Conservation (phyloP, 495 filamentous ascomycete species). For the Annulohypoxylon nitens region DNA sequence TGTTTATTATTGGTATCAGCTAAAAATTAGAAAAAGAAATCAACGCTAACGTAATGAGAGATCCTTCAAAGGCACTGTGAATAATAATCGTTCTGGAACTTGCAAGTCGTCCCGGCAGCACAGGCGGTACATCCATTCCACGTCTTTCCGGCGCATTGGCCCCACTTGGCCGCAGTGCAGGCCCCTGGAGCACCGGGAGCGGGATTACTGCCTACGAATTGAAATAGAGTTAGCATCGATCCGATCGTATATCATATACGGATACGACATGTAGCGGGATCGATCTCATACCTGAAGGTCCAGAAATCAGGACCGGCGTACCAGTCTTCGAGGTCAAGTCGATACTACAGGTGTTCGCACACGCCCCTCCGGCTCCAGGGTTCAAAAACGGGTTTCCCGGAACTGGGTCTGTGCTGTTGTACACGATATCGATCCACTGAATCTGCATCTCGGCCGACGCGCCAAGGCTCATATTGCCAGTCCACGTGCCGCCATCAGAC, state of each 20-base stretch:
- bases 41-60: slow-evolving; percentile 20
- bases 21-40: slow-evolving; percentile 17
- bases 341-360: slow-evolving; percentile 62
- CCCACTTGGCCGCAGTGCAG: slow-evolving; percentile 53
- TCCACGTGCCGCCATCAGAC: slow-evolving; percentile 80
- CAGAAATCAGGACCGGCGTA: slow-evolving; percentile 60
- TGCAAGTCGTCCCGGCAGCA: slow-evolving; percentile 53
- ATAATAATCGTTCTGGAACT: slow-evolving; percentile 56
- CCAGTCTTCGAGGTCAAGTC: slow-evolving; percentile 61
- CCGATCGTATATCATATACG: neutral
- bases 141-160: slow-evolving; percentile 61
- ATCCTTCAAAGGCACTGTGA: slow-evolving; percentile 54
- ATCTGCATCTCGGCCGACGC: slow-evolving; percentile 74
- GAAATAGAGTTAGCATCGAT: slow-evolving; percentile 12
- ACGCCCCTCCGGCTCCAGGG: slow-evolving; percentile 48
- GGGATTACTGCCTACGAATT: slow-evolving; percentile 14
- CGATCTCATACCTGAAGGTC: slow-evolving; percentile 40
- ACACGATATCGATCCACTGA: slow-evolving; percentile 80
- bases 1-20: slow-evolving; percentile 16
- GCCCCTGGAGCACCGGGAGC: slow-evolving; percentile 28
- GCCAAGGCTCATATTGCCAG: slow-evolving; percentile 73
- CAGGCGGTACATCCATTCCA: slow-evolving; percentile 58
- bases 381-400: slow-evolving; percentile 33
- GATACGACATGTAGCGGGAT: neutral
- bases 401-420: slow-evolving; percentile 64